Evolutionary conservation across 1,284 basidiomycete species (phyloP).

Genomic region (Pseudozyma tsukubaensis): DNA sequence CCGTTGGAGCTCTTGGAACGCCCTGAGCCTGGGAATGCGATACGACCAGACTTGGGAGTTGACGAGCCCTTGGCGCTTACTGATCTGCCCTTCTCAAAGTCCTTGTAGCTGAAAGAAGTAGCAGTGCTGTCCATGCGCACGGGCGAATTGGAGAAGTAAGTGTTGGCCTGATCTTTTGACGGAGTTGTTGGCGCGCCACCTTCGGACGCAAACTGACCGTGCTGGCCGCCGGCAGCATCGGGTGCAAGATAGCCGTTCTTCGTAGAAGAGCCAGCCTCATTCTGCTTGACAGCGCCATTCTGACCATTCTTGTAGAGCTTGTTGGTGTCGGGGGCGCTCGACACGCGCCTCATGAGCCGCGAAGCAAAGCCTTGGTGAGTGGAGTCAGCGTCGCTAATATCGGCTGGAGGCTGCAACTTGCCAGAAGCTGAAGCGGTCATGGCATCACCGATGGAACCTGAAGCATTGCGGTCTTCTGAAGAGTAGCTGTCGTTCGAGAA

Average conservation of each 20-base stretch:
- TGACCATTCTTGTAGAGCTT: constrained; percentile 76
- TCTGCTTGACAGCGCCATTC: constrained; percentile 17
- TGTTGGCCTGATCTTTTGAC: constrained; percentile 19
- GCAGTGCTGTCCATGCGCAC: constrained; percentile 64
- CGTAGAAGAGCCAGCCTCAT: constrained; percentile 14
- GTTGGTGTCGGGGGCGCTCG: constrained; percentile 95
- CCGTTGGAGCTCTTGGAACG: constrained; percentile 52
- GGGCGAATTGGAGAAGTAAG: constrained; percentile 61
- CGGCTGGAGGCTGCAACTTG: constrained; percentile 48
- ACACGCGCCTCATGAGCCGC: constrained; percentile 80
- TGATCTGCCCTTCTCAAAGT: constrained; percentile 58
- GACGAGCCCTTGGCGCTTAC: constrained; percentile 44
- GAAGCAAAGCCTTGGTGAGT: constrained; percentile 37
- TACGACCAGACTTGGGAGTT: constrained; percentile 54
- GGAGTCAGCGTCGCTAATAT: constrained; percentile 35
- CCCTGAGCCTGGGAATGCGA: constrained; percentile 56
- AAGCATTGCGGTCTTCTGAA: constrained; percentile 46
- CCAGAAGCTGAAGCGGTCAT: constrained; percentile 44
- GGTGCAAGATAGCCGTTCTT: constrained; percentile 67
- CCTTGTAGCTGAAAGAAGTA: constrained; percentile 63
- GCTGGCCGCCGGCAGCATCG: constrained; percentile 70
- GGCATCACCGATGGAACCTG: constrained; percentile 37
- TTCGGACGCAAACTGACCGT: constrained; percentile 28
- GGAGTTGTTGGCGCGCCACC: constrained; percentile 27
- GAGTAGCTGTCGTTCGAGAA: constrained; percentile 62